Evolutionary conservation across 2,329 filamentous ascomycete species (phyloP).

Genomic region (Fusarium tuaranense): DNA sequence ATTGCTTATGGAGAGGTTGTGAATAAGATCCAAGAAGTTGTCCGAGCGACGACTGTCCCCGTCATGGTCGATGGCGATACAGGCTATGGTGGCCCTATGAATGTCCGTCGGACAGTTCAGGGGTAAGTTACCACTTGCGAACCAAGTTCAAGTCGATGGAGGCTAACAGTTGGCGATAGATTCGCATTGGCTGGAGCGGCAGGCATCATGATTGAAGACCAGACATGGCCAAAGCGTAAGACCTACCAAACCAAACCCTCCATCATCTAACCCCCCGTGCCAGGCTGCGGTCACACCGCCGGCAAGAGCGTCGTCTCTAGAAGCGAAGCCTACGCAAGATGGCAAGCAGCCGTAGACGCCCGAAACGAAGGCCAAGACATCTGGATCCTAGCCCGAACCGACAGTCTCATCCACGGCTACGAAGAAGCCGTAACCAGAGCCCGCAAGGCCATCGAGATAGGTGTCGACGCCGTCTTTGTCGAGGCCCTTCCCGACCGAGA

Average conservation of each 20-base stretch:
- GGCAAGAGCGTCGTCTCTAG: constrained; percentile 59
- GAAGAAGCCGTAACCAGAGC: constrained; percentile 58
- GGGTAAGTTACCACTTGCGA: not conserved
- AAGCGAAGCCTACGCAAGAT: constrained; percentile 58
- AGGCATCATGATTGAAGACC: constrained; percentile 59
- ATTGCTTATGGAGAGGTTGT: constrained; percentile 61
- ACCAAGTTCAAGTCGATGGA: not conserved
- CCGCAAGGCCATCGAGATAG: constrained; percentile 55
- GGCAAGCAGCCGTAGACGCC: constrained; percentile 59
- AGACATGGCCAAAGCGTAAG: constrained; percentile 61
- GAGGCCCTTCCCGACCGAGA: constrained; percentile 58
- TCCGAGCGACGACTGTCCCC: constrained; percentile 52
- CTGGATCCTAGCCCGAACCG: constrained; percentile 59
- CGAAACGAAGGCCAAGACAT: constrained; percentile 59
- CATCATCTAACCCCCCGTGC: not conserved
- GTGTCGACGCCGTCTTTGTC: constrained; percentile 58
- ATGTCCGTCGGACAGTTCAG: constrained; percentile 58
- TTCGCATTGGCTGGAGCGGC: constrained; percentile 56
- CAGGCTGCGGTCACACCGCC: constrained; percentile 54
- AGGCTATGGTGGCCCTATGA: constrained; percentile 61
- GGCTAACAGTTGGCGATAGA: constrained; percentile 15
- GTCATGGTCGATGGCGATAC: constrained; percentile 61
- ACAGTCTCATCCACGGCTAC: constrained; percentile 55
- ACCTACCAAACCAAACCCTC: not conserved
- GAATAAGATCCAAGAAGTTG: constrained; percentile 57